These are phyloP conservation scores for Xylaria sp. DNA, from an alignment of 2,329 filamentous ascomycete genomes.

Conservation along the genomic window DNA sequence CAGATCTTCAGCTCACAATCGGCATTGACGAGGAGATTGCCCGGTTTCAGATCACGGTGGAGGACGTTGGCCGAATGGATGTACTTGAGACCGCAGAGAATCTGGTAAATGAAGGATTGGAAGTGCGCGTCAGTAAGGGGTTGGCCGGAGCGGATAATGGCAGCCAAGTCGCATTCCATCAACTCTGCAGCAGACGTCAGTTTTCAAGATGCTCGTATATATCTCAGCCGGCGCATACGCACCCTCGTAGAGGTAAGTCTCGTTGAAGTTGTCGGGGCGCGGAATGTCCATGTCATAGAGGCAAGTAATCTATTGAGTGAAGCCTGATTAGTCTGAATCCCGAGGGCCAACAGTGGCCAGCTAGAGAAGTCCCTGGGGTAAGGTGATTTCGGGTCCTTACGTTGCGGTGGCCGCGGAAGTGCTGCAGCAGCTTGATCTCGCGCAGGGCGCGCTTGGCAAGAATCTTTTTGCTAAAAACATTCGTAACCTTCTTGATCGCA, in stretches of 20 bases:
- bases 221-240: constrained; percentile 27
- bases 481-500: constrained; percentile 99
- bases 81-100: constrained; percentile 96
- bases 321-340: constrained; percentile 9
- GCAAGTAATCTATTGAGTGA: constrained; percentile 78
- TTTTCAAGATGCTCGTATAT: constrained; percentile 5
- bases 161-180: constrained; percentile 98
- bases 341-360: constrained; percentile 30
- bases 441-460: constrained; percentile 94
- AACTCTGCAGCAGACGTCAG: constrained; percentile 57
- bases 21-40: constrained; percentile 94
- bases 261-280: constrained; percentile 94
- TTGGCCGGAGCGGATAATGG: constrained; percentile 95
- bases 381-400: constrained; percentile 43
- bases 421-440: constrained; percentile 97
- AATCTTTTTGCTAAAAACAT: constrained; percentile 99
- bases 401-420: constrained; percentile 88
- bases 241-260: constrained; percentile 99
- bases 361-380: neutral
- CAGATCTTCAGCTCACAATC: constrained; percentile 99
- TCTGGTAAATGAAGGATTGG: constrained; percentile 99
- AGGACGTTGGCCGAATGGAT: constrained; percentile 98
- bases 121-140: constrained; percentile 97
- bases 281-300: constrained; percentile 99
- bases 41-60: constrained; percentile 94